These are phyloP conservation scores for Halophytophthora batemanensis DNA, from an alignment of 352 stramenopile genomes.

Conservation along the genomic window DNA sequence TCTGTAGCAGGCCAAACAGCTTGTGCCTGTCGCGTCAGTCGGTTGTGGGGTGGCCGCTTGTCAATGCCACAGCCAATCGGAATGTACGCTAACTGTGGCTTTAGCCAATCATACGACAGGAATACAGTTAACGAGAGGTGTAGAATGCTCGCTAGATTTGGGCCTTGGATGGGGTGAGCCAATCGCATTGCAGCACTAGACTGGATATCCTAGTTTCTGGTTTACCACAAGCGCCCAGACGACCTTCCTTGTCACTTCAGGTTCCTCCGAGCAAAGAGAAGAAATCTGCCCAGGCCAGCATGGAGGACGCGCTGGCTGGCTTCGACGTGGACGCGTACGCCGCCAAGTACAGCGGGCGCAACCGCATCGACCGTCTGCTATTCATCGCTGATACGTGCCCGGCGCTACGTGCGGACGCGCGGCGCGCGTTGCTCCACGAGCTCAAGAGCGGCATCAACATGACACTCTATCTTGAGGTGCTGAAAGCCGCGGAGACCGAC, in stretches of 20 bases:
- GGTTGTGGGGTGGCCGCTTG: neutral
- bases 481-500: conserved; percentile 32
- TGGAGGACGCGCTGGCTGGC: conserved; percentile 31
- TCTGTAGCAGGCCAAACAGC: neutral
- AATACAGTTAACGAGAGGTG: too few species aligned
- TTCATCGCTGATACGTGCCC: conserved; percentile 60
- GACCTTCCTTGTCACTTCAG: neutral
- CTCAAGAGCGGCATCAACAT: conserved; percentile 68
- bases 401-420: conserved; percentile 46
- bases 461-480: conserved; percentile 61
- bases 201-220: too few species aligned
- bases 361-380: conserved; percentile 69
- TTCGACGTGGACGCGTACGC: conserved; percentile 84
- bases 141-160: neutral
- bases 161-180: too few species aligned
- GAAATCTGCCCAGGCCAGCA: conserved; percentile 4
- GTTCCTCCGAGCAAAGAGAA: conserved; percentile 12
- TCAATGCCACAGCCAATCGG: too few species aligned
- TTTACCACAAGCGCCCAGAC: too few species aligned
- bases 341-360: conserved; percentile 80
- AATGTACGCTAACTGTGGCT: too few species aligned
- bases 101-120: too few species aligned
- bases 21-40: neutral
- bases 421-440: conserved; percentile 50
- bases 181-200: too few species aligned